Conservation (phyloP, 305 asterid genomes). For the Plantago coronopus region DNA sequence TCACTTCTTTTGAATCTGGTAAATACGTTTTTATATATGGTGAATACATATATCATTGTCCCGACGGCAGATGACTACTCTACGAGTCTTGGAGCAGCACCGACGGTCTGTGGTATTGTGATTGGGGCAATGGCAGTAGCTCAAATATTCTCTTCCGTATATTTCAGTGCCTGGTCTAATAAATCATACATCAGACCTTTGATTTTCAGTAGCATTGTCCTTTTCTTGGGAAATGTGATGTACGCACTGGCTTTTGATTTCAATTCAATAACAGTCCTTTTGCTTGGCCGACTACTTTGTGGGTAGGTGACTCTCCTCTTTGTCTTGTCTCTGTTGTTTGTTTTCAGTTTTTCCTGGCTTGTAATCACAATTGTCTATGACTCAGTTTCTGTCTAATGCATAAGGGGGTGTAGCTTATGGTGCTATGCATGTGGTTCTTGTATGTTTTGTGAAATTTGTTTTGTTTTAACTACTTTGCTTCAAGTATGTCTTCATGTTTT, state of each 20-base stretch:
- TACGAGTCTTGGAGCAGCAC: constrained; percentile 92
- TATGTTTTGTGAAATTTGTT: too few relatives aligned
- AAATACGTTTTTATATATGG: constrained; percentile 94
- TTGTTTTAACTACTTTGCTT: too few relatives aligned
- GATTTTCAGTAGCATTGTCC: constrained; percentile 88
- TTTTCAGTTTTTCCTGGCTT: not conserved
- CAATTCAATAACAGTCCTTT: constrained; percentile 66
- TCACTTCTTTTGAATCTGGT: constrained; percentile 89
- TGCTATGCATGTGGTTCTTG: too few relatives aligned
- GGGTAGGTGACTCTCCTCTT: constrained; percentile 52
- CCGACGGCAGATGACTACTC: constrained; percentile 99
- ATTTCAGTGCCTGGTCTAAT: constrained; percentile 99
- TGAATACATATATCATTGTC: constrained; percentile 90
- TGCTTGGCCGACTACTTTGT: constrained; percentile 81
- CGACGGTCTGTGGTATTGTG: constrained; percentile 95
- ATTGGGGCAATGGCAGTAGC: constrained; percentile 99
- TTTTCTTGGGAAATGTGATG: constrained; percentile 65
- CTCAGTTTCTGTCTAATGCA: too few relatives aligned
- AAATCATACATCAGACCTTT: constrained; percentile 83
- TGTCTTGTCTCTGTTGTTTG: constrained; percentile 12
- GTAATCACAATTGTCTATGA: too few relatives aligned
- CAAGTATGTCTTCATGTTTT: too few relatives aligned
- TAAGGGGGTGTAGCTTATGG: too few relatives aligned
- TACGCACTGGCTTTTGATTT: constrained; percentile 89
- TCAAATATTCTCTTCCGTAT: constrained; percentile 91